Base-by-base conservation (phyloP, 306 rosid species). In the Biancaea sappan region DNA sequence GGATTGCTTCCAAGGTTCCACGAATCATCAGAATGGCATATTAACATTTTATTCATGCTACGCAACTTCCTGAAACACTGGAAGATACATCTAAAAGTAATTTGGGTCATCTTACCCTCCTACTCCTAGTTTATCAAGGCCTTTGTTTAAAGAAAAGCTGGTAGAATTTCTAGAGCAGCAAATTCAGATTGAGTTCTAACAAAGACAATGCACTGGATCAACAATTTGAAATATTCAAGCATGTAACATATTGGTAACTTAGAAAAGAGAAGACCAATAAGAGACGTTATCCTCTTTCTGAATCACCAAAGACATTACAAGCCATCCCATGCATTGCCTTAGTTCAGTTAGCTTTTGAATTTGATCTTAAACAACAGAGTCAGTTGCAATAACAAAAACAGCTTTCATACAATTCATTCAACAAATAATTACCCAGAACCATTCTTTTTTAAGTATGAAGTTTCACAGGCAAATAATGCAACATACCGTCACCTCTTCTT, bases 401-500 rank as follows among this genome's bases (percentile, higher is more conserved):
- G 24, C 69, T 41, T 72, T 61, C 71, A 69, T 64, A 73, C 71
- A 52, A 41, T 52, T 13, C 34, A 48, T 66, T 7, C 35, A 59
- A 71, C 46, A 73, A 26, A 21, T 37, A 63, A 43, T 54, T 59
- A 69, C 74, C 35, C 76, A 58, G 26, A n/a, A n/a, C n/a, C n/a
- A n/a, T n/a, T n/a, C 29, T 56, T 26, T 46, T 62, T 24, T 54
- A 7, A 51, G 41, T 41, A 52, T 41, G 52, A 41, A 66, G 21
- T 72, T 75, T 72, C 72, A 61, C 32, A 67, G 77, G 62, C 73
- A 73, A 63, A 73, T 16, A 59, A 46, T 63, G 76, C 71, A 58
- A 74, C 48, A 41, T 16, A 14, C 46, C 76, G 38, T 68, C 74
- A 75, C 88, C 86, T 65, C 86, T 65, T 80, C 38, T 72, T 32